Percentiles rank a stretch among this genome's conserved stretches.
phyloP scores from a whole-genome alignment of 768 basidiomycete species.

The Suillus subalutaceus region DNA sequence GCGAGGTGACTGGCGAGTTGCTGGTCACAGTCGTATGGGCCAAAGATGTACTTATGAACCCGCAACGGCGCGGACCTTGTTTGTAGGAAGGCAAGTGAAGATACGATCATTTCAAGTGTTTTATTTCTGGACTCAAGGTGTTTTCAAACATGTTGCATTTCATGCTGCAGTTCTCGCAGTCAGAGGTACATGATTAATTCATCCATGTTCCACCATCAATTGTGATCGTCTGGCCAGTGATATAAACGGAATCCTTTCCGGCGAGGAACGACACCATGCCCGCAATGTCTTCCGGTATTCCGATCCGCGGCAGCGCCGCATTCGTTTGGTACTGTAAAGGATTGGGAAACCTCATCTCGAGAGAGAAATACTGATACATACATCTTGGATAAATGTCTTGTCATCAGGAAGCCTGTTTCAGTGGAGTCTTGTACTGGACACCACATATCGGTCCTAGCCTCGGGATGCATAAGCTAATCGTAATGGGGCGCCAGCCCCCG shows the following conservation, averaged over 20 bases:
- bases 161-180: not conserved
- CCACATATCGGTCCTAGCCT: not conserved
- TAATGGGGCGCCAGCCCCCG: too few relatives aligned
- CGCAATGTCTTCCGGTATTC: conserved; percentile 26
- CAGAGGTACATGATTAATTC: not conserved
- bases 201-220: conserved; percentile 5
- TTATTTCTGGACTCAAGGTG: not conserved
- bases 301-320: conserved; percentile 15
- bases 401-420: not conserved
- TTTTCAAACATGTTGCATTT: not conserved
- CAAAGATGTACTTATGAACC: not conserved
- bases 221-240: conserved; percentile 25
- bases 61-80: not conserved
- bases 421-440: not conserved
- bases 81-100: not conserved
- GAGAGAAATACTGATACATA: not conserved
- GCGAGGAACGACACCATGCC: conserved; percentile 35
- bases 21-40: not conserved
- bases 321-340: conserved; percentile 4
- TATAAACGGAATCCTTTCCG: conserved; percentile 28
- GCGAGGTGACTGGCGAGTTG: not conserved
- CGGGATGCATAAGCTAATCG: not conserved
- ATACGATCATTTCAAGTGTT: not conserved
- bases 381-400: not conserved
- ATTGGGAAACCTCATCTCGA: not conserved